Evolutionary conservation across 2,329 filamentous ascomycete genomes (phyloP), one percentile per base, ranked within the genome.

Genomic region (Cryoendolithus antarcticus): DNA sequence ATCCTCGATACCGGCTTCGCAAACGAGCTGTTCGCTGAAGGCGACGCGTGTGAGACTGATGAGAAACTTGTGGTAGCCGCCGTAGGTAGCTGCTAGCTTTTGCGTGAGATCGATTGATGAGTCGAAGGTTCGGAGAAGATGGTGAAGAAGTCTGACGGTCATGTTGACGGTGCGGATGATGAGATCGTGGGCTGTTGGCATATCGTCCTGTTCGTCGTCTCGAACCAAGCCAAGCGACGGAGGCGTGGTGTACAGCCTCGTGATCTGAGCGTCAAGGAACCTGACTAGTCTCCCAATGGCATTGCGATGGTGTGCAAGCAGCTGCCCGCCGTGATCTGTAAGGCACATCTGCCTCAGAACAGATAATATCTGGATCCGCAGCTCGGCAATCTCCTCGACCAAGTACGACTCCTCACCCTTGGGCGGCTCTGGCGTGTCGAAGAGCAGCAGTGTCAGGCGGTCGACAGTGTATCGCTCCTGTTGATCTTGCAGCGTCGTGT

Each of bases 61-160:
- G 1, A 93, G 66, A 52, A 93, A 89, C 38, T 86, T 86, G 53
- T 94, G 86, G 37, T 76, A 74, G 0, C 80, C 83, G 3, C 85
- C 84, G 4, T 75, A 70, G 0, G 83, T 74, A 6, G 73, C 72
- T 0, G 72, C 69, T 4, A 94, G 66, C 57, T 89, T 93, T 35
- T 74, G 70, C 35, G 77, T 72, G 45, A 93, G 74, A 48, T 89
- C 61, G 49, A 80, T 67, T 13, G 68, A 62, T 12, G 72, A 63
- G 4, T 80, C 72, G 54, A 86, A 47, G 3, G 51, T 52, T 2
- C 63, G 71, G 9, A 76, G 62, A 10, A 83, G 60, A 42, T 74
- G 67, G 52, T 77, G 72, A 4, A 82, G 62, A 3, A 84, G 56
- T n/a, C 70, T 67, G 46, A 74, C 74, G 8, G 72, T 66, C 3